A percentile compares a stretch with the other conserved stretches of the same genome.
Evolutionary conservation across 2,329 filamentous ascomycete genomes (phyloP).

Genomic region (Beauveria australis): DNA sequence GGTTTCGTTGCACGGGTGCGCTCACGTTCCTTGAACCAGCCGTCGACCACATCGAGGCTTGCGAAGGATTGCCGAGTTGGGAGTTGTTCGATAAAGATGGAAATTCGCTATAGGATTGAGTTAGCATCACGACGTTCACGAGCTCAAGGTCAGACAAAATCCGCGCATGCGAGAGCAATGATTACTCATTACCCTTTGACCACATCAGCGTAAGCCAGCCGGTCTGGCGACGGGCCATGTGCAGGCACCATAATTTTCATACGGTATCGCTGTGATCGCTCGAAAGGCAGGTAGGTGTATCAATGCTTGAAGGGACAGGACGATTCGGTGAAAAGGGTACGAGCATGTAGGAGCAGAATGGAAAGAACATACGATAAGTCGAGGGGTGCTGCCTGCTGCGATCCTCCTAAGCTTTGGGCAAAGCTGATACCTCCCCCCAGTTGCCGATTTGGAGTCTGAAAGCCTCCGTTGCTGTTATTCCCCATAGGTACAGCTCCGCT

Average conservation of each 20-base stretch:
- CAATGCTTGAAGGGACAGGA: neutral
- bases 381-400: conserved; percentile 52
- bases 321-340: neutral
- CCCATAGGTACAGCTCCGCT: conserved; percentile 55
- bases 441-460: conserved; percentile 46
- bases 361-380: conserved; percentile 54
- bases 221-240: conserved; percentile 2
- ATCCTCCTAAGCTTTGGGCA: conserved; percentile 56
- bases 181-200: conserved; percentile 22
- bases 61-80: conserved; percentile 40
- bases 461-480: conserved; percentile 29
- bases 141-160: neutral
- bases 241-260: neutral
- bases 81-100: conserved; percentile 56
- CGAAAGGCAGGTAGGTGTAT: neutral
- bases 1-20: conserved; percentile 42
- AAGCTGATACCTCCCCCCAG: conserved; percentile 55
- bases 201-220: conserved; percentile 22
- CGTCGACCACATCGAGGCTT: conserved; percentile 47
- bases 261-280: neutral
- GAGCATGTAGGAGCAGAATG: neutral
- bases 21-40: conserved; percentile 40
- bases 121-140: neutral
- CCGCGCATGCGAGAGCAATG: neutral
- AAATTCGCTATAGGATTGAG: conserved; percentile 47